Conservation (phyloP, 2,329 filamentous ascomycete genomes). For the Penicillium frequentans region DNA sequence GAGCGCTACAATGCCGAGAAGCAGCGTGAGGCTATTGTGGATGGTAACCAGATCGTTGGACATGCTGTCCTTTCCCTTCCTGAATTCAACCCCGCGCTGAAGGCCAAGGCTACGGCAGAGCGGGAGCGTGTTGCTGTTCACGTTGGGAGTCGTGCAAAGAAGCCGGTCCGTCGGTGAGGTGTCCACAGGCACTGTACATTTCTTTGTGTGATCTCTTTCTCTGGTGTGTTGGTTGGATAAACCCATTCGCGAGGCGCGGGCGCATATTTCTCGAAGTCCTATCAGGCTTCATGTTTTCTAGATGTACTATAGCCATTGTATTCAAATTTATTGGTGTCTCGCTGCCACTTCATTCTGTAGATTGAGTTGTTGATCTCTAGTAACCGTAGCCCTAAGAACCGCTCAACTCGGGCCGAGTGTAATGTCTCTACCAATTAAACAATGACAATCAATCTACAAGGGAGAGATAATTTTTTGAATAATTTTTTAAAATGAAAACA, state of each 20-base stretch:
- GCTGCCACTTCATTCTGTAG: conserved; percentile 2
- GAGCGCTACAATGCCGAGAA: conserved; percentile 57
- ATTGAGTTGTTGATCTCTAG: background rate
- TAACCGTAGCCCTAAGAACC: background rate
- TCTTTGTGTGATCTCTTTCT: conserved; percentile 21
- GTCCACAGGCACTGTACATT: conserved; percentile 16
- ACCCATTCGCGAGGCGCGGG: conserved; percentile 34
- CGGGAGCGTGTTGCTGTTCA: conserved; percentile 29
- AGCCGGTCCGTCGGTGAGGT: conserved; percentile 23
- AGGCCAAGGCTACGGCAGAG: conserved; percentile 24
- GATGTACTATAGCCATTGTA: conserved; percentile 28
- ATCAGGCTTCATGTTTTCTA: conserved; percentile 25
- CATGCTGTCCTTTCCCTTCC: conserved; percentile 34
- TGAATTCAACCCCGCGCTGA: conserved; percentile 31
- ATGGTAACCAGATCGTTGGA: conserved; percentile 43
- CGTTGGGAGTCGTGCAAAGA: conserved; percentile 18
- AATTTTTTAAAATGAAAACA: background rate
- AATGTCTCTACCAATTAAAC: background rate
- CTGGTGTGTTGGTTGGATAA: conserved; percentile 21
- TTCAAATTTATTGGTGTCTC: conserved; percentile 22
- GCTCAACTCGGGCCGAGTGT: background rate
- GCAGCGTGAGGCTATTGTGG: conserved; percentile 58
- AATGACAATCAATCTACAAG: background rate
- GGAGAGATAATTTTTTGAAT: background rate
- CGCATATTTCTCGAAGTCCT: conserved; percentile 31